Evolutionary conservation across 108 stramenopile genomes (phyloP).

Genomic region (Epithemia pelagica): DNA sequence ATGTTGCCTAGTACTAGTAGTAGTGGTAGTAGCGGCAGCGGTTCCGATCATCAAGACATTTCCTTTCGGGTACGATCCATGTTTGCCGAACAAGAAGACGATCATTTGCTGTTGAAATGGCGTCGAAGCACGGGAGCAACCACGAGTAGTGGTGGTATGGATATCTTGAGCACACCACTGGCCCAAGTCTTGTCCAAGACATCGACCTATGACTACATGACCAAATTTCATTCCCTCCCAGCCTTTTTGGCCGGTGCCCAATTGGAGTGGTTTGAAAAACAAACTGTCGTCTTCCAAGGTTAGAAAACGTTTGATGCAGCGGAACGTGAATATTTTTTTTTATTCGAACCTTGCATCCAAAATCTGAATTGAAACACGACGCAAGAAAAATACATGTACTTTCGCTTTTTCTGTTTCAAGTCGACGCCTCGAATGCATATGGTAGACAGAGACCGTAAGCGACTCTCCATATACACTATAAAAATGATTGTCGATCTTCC

Average conservation of each 20-base stretch:
- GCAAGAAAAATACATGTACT: no score
- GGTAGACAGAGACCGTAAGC: no score
- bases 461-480: no score
- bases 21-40: no score
- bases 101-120: slow-evolving; percentile 87
- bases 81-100: slow-evolving; percentile 87
- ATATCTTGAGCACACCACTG: slow-evolving; percentile 81
- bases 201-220: slow-evolving; percentile 71
- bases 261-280: slow-evolving; percentile 84
- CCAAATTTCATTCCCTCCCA: slow-evolving; percentile 78
- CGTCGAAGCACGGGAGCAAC: slow-evolving; percentile 31
- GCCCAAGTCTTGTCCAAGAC: slow-evolving; percentile 62
- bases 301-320: slow-evolving; percentile 1
- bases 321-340: no score
- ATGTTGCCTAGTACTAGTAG: slow-evolving; percentile 60
- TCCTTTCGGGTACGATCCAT: slow-evolving; percentile 86
- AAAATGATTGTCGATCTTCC: no score
- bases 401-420: no score
- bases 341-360: no score
- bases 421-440: no score
- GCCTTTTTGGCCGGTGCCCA: slow-evolving; percentile 91
- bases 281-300: slow-evolving; percentile 45
- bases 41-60: no score
- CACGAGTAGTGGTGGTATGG: slow-evolving; percentile 24
- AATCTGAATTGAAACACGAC: no score